Evolutionary conservation across 345 rosid species (phyloP).

Genomic region (Eucalyptus brandiana): DNA sequence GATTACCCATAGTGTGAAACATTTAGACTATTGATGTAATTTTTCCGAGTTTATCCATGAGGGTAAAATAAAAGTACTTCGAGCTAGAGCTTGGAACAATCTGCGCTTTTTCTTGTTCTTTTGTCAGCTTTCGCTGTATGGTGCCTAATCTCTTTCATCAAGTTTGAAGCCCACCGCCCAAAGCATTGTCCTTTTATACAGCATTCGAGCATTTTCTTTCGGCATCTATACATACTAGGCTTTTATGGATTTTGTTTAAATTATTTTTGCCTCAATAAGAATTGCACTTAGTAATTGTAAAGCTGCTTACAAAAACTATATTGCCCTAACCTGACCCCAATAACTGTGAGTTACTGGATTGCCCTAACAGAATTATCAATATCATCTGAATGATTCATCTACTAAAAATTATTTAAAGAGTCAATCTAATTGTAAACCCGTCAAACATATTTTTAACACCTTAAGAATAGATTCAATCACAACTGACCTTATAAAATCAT

Average conservation of each 20-base stretch:
- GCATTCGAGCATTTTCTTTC: background rate
- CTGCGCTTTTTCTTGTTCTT: no score
- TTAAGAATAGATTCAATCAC: no score
- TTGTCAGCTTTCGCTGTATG: no score
- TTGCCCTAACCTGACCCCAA: background rate
- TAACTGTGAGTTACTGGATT: background rate
- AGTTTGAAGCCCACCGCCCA: no score
- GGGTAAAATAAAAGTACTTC: background rate
- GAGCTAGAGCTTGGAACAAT: background rate
- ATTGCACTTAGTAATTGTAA: background rate
- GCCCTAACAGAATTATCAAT: no score
- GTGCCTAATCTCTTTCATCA: no score
- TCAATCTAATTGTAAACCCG: no score
- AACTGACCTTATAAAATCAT: no score
- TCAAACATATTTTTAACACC: no score
- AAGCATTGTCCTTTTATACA: background rate
- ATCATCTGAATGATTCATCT: no score
- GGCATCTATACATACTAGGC: background rate
- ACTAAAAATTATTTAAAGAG: no score
- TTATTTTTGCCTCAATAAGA: background rate
- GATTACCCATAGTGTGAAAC: background rate
- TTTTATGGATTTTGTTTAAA: background rate
- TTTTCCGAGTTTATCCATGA: background rate
- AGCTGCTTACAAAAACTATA: background rate
- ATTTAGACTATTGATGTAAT: background rate